phyloP scores from a whole-genome alignment of 208 protist species.

The Trypanosoma cruzi region DNA sequence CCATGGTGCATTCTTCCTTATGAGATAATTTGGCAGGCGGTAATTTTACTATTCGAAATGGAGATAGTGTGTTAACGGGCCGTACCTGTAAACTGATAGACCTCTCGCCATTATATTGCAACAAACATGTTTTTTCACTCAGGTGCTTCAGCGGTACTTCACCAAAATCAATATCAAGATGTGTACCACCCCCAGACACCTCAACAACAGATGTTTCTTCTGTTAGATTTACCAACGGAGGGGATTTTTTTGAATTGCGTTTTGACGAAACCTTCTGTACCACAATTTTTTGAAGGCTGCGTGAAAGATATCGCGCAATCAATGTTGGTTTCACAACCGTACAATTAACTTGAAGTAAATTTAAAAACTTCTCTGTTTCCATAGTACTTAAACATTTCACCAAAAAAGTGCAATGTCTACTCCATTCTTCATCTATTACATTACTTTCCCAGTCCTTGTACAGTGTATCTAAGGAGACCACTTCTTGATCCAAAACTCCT shows the following conservation, averaged over 20 bases:
- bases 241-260: conserved; percentile 22
- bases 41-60: conserved; percentile 55
- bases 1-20: conserved; percentile 36
- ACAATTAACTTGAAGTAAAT: conserved; percentile 42
- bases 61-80: conserved; percentile 54
- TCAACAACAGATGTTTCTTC: conserved; percentile 26
- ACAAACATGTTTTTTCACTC: conserved; percentile 37
- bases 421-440: conserved; percentile 29
- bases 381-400: conserved; percentile 26
- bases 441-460: conserved; percentile 39
- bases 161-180: conserved; percentile 50
- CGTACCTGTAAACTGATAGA: conserved; percentile 41
- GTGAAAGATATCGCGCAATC: conserved; percentile 15
- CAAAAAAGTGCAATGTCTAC: conserved; percentile 34
- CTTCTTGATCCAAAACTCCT: neutral
- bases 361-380: conserved; percentile 6
- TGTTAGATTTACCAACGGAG: neutral
- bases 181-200: conserved; percentile 17
- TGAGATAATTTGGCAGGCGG: conserved; percentile 31
- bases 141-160: conserved; percentile 60
- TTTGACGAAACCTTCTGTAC: conserved; percentile 25
- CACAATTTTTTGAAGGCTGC: conserved; percentile 5
- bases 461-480: conserved; percentile 2
- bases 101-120: conserved; percentile 40
- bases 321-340: conserved; percentile 36